Evolutionary conservation across 2,329 filamentous ascomycete species (phyloP).

Genomic region (Chaetomium olivaceum): DNA sequence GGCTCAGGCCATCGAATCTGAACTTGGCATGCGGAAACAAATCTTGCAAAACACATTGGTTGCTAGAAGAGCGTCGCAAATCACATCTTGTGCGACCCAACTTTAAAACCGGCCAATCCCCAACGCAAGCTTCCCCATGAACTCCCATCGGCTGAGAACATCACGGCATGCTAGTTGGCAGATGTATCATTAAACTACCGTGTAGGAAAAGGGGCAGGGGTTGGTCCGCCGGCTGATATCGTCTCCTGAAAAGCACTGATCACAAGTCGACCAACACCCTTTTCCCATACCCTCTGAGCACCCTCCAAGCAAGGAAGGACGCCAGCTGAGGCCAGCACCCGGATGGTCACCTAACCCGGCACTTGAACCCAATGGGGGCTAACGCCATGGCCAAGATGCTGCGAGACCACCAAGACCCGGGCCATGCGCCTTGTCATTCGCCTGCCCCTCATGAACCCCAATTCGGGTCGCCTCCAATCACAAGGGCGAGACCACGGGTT

Average conservation of each 20-base stretch:
- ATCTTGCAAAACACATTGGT: not conserved
- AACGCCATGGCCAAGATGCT: not conserved
- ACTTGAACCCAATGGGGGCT: not conserved
- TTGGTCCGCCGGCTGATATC: not conserved
- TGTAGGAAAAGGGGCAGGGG: not conserved
- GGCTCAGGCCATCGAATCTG: not conserved
- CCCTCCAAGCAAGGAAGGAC: not conserved
- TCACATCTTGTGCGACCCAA: not conserved
- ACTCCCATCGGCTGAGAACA: not conserved
- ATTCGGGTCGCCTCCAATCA: constrained; percentile 21
- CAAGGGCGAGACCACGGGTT: constrained; percentile 3
- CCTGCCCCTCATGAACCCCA: constrained; percentile 12
- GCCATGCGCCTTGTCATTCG: constrained; percentile 11
- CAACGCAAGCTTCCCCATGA: not conserved
- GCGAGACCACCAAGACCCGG: constrained; percentile 3
- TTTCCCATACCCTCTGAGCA: not conserved
- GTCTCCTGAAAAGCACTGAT: not conserved
- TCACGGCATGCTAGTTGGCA: not conserved
- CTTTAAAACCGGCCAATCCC: not conserved
- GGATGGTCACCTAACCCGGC: constrained; percentile 1
- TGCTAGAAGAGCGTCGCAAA: no score
- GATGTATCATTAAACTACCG: not conserved
- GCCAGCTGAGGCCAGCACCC: not conserved
- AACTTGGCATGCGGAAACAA: not conserved
- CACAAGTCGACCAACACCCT: not conserved